These are phyloP conservation scores for Geranium brycei DNA, from an alignment of 345 rosid genomes.

Conservation along the genomic window DNA sequence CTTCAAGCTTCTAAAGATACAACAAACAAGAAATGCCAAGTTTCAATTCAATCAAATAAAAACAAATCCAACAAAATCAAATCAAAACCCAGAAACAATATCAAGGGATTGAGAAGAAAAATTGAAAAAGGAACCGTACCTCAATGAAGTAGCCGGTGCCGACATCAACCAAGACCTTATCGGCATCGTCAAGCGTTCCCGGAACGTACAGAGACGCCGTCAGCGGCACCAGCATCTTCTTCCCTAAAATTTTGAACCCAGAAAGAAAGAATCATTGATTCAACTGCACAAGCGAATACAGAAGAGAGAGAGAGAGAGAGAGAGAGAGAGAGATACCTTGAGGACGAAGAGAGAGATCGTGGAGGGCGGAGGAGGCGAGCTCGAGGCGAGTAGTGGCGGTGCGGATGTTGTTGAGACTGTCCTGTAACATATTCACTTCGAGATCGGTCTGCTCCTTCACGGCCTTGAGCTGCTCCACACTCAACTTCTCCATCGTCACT, in stretches of 20 bases:
- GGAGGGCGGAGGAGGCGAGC: constrained; percentile 60
- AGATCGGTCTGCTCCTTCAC: constrained; percentile 78
- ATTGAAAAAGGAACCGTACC: constrained; percentile 1
- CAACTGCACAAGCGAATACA: neutral
- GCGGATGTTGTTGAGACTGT: constrained; percentile 91
- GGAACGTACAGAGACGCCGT: constrained; percentile 92
- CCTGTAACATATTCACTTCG: constrained; percentile 85
- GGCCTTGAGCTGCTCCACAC: constrained; percentile 75
- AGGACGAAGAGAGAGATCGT: constrained; percentile 70
- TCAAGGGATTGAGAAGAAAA: neutral
- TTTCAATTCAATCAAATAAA: too few species aligned
- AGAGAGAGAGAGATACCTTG: constrained; percentile 24
- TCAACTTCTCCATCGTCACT: constrained; percentile 59
- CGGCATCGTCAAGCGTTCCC: constrained; percentile 70
- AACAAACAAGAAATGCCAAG: too few species aligned
- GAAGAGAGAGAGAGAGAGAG: neutral
- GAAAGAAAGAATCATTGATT: neutral
- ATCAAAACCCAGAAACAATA: neutral
- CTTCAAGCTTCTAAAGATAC: neutral
- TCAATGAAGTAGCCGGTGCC: constrained; percentile 97
- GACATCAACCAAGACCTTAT: constrained; percentile 73
- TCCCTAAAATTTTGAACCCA: constrained; percentile 18
- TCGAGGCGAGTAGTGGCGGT: constrained; percentile 83
- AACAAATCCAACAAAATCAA: neutral
- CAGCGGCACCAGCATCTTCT: constrained; percentile 82